Evolutionary conservation across 192 early-diverging fungal species (phyloP).

Genomic region (Umbelopsis sp.): DNA sequence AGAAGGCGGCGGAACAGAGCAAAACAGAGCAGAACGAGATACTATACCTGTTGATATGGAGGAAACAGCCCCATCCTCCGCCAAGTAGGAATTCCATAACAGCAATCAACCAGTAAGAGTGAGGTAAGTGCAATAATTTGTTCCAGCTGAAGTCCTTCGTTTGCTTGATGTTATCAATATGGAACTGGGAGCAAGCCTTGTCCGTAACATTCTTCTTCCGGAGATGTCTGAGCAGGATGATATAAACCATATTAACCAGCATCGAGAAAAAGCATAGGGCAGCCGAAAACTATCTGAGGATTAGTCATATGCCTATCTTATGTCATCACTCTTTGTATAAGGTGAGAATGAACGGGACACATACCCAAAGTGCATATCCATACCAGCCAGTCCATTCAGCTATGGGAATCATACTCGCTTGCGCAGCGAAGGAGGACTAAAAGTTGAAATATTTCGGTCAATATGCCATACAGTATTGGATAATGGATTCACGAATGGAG

Average conservation of each 20-base stretch:
- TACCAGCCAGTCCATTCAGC: slow-evolving; percentile 47
- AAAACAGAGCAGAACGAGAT: neutral
- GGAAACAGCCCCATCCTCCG: slow-evolving; percentile 65
- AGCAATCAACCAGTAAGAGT: slow-evolving; percentile 63
- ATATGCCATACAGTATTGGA: neutral
- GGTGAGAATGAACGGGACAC: neutral
- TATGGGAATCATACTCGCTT: slow-evolving; percentile 67
- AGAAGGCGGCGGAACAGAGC: neutral
- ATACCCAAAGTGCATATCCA: slow-evolving; percentile 46
- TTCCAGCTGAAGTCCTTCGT: slow-evolving; percentile 59
- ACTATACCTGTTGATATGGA: slow-evolving; percentile 58
- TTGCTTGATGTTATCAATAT: slow-evolving; percentile 39
- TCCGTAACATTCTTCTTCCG: slow-evolving; percentile 30
- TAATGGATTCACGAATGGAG: neutral
- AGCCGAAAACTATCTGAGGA: slow-evolving; percentile 55
- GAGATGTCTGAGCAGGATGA: slow-evolving; percentile 52
- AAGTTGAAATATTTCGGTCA: neutral
- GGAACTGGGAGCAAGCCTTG: slow-evolving; percentile 9
- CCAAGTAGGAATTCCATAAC: slow-evolving; percentile 61
- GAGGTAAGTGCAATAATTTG: slow-evolving; percentile 57
- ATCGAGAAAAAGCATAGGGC: slow-evolving; percentile 66
- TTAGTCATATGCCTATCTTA: neutral
- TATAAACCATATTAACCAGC: slow-evolving; percentile 69
- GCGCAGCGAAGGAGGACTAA: slow-evolving; percentile 67
- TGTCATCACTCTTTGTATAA: neutral